Percentiles rank a stretch among this genome's conserved stretches.
phyloP scores from a whole-genome alignment of 208 protist genomes.

The Tritrichomonas foetus region DNA sequence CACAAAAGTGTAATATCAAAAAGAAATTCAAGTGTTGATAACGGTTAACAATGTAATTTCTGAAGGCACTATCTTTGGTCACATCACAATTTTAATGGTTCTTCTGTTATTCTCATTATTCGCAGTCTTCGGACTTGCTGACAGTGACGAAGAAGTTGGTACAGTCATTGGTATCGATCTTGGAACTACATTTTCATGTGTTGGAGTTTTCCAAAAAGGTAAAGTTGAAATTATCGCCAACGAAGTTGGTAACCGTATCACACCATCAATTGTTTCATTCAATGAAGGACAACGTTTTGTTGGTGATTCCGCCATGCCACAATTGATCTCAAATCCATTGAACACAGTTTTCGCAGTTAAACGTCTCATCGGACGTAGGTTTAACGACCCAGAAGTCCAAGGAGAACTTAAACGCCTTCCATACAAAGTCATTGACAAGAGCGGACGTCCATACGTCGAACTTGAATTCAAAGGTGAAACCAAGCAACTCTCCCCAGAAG shows the following conservation, averaged over 20 bases:
- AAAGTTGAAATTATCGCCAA: slow-evolving; percentile 93
- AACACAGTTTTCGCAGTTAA: slow-evolving; percentile 81
- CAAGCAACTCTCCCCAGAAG: slow-evolving; percentile 77
- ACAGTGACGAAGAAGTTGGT: slow-evolving; percentile 7
- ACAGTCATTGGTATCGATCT: slow-evolving; percentile 64
- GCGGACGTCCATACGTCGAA: slow-evolving; percentile 70
- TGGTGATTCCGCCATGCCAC: slow-evolving; percentile 84
- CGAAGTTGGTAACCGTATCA: slow-evolving; percentile 96
- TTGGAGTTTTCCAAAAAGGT: slow-evolving; percentile 61
- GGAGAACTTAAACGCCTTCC: slow-evolving; percentile 91
- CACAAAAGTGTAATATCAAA: too few species aligned
- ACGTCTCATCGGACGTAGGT: slow-evolving; percentile 84
- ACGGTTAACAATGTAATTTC: too few species aligned
- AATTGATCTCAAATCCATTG: slow-evolving; percentile 69
- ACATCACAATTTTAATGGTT: too few species aligned
- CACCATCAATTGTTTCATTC: slow-evolving; percentile 97
- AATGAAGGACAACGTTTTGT: slow-evolving; percentile 64
- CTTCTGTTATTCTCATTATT: too few species aligned
- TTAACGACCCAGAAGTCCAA: slow-evolving; percentile 75
- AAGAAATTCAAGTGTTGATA: too few species aligned
- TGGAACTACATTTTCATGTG: slow-evolving; percentile 63
- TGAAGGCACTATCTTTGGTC: too few species aligned
- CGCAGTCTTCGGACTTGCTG: too few species aligned
- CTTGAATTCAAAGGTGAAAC: slow-evolving; percentile 66
- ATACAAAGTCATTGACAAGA: slow-evolving; percentile 71